Evolutionary conservation across 1,139 yeast genomes (phyloP), one percentile per base, ranked within the genome.

Genomic region (Waltiozyma sp.): DNA sequence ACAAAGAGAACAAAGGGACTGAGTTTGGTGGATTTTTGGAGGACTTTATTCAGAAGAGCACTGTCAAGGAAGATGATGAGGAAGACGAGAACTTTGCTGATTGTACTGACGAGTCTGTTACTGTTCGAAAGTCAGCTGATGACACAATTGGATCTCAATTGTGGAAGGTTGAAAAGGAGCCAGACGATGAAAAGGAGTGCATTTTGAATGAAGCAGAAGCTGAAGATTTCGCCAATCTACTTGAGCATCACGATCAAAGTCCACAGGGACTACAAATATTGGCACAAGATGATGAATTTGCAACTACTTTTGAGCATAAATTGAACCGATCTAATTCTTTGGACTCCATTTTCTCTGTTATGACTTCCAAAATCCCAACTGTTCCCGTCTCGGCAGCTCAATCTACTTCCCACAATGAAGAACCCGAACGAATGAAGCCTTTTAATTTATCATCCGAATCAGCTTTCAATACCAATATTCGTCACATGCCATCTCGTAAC

Each of bases 241-340:
- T 31, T 10, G 34, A 31, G n/a, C 34, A 14, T 4, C 18, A 14
- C 34, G 10, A 26, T 26, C 34, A 31, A 15, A 31, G 28, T 14
- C 34, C 16, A n/a, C 34, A 4, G 9, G n/a, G 18, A 31, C 4
- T 31, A n/a, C 34, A 31, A 31, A 31, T 18, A n/a, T 31, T 31
- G 34, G 34, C 16, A n/a, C 23, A 35, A 18, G 23, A 35, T 14
- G 23, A 18, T 18, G 37, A 35, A 10, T 35, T 35, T 14, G 6
- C n/a, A 1, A 53, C 55, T 9, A 43, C 50, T 2, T 53, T 52
- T 38, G 52, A 51, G 16, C 57, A 54, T 38, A 49, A 43, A 21
- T 45, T 55, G 39, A 53, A 53, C 43, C 49, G 59, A 46, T 53
- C 59, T n/a, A 55, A 52, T 38, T 55, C 59, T 2, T 54, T 56